Conservation (phyloP, 306 rosid species). For the Purshia tridentata region DNA sequence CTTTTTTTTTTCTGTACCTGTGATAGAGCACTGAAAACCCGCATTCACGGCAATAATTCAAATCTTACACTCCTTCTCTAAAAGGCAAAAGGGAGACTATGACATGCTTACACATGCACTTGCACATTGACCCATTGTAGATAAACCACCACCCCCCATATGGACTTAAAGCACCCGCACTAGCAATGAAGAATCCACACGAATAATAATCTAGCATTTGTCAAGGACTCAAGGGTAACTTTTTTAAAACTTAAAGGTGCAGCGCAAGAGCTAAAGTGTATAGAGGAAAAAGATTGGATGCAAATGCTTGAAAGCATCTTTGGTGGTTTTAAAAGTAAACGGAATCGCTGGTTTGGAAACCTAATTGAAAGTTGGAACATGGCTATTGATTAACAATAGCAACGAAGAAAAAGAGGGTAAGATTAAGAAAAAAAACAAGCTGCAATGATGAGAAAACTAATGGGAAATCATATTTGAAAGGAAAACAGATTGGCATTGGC, state of each 20-base stretch:
- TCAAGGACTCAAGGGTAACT: background rate
- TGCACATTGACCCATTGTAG: background rate
- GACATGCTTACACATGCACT: no score
- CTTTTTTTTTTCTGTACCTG: background rate
- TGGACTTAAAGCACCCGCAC: conserved; percentile 7
- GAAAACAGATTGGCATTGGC: no score
- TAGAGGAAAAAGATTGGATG: background rate
- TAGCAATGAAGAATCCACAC: background rate
- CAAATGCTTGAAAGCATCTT: background rate
- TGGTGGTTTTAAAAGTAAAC: background rate
- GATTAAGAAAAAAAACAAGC: background rate
- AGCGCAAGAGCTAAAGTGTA: background rate
- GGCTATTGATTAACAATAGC: no score
- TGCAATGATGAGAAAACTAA: background rate
- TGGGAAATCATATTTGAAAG: background rate
- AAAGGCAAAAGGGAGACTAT: no score
- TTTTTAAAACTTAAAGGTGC: background rate
- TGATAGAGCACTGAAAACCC: background rate
- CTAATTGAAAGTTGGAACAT: no score
- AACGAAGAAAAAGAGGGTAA: background rate
- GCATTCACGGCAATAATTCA: no score
- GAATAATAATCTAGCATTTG: background rate
- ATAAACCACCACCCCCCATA: background rate
- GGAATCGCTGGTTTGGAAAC: no score
- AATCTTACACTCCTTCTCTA: no score